Base-by-base conservation (phyloP, 306 rosid species). In the Datisca glomerata region DNA sequence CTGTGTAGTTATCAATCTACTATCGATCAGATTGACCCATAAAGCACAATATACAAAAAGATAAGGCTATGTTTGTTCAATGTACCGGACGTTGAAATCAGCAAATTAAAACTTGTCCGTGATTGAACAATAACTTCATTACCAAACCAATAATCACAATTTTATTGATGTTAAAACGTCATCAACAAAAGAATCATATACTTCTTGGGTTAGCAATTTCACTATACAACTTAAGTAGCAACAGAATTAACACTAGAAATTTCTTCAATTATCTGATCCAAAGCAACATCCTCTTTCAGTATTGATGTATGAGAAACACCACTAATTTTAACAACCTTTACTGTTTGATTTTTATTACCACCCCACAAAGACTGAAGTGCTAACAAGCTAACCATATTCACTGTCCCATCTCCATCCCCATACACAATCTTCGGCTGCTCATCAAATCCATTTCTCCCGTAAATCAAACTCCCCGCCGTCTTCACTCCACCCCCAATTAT, bases 391-490 rank as follows among this genome's bases (percentile, higher is more conserved):
- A 25, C 64, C 92, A 65, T 50, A 51, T 80, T 89, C 70, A 84
- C 93, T 9, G 93, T 84, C 49, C 95, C 93, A 52, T 84, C 98
- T 28, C 98, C 98, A 45, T 89, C 86, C 39, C 92, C 93, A 31
- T 70, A 73, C 0, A 29, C 43, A 24, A 72, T 36, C 51, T 84
- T 71, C 0, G 98, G 95, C 0, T 23, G 66, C 40, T 77, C 72
- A 36, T 84, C 95, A 21, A 84, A 89, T 45, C 80, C 73, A 12
- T 61, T 56, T 2, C 32, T 34, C 40, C 60, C 53, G 21, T 84
- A 80, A 6, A 59, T 50, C 84, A 89, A 48, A 35, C 60, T 71
- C 71, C 80, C 81, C 6, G 71, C 58, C 10, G 93, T 84, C 45
- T 17, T 62, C 47, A 89, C 78, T 0, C 78, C 86, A 4, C 49